These are phyloP conservation scores for Citrus glauca DNA, from an alignment of 345 rosid species.

Conservation along the genomic window DNA sequence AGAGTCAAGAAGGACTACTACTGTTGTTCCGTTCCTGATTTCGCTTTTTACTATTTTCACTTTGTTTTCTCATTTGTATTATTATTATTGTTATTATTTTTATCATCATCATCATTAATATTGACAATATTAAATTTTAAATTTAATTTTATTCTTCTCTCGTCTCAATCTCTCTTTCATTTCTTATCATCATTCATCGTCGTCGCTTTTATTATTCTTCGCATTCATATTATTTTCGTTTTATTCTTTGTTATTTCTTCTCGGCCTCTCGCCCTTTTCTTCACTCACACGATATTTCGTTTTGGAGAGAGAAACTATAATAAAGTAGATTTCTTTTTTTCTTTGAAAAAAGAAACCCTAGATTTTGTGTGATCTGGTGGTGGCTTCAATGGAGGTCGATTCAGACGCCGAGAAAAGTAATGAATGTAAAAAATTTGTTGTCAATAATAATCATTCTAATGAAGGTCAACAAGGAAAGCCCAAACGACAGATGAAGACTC, in stretches of 20 bases:
- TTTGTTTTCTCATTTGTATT: constrained; percentile 18
- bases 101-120: constrained; percentile 1
- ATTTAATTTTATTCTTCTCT: constrained; percentile 1
- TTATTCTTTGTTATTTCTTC: constrained; percentile 15
- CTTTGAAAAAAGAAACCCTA: constrained; percentile 25
- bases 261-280: constrained; percentile 17
- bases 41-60: constrained; percentile 24
- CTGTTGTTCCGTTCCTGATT: constrained; percentile 31
- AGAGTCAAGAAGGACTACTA: constrained; percentile 19
- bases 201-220: constrained; percentile 4
- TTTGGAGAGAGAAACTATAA: constrained; percentile 4
- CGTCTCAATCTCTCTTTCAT: constrained; percentile 10
- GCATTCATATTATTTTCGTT: background rate
- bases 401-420: constrained; percentile 47
- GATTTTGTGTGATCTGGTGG: constrained; percentile 10
- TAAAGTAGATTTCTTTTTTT: constrained; percentile 11
- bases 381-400: constrained; percentile 49
- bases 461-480: constrained; percentile 58
- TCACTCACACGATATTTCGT: constrained; percentile 37
- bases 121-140: background rate
- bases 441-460: constrained; percentile 24
- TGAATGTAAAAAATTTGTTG: constrained; percentile 7
- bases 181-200: constrained; percentile 1
- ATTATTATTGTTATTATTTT: background rate
- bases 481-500: constrained; percentile 99